Conservation (phyloP, 2,329 filamentous ascomycete genomes). For the Paecilomyces fulvus region DNA sequence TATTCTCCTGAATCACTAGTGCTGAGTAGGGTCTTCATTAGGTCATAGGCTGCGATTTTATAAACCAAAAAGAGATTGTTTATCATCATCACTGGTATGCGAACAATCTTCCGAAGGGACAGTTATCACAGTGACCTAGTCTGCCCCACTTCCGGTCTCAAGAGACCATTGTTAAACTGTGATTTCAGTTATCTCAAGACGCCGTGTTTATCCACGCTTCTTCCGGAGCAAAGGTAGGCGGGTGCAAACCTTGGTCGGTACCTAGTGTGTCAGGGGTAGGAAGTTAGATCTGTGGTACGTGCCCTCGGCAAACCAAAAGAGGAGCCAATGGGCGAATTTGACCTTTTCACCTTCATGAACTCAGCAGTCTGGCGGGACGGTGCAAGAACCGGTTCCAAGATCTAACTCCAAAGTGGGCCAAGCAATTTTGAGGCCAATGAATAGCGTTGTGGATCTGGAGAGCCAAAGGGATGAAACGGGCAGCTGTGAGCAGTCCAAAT, state of each 20-base stretch:
- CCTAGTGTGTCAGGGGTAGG: not conserved
- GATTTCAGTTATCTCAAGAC: not conserved
- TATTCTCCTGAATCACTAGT: not conserved
- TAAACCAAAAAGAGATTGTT: not conserved
- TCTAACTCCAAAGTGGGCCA: not conserved
- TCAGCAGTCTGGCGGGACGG: not conserved
- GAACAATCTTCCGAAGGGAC: not conserved
- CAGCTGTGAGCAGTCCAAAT: not conserved
- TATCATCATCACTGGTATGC: not conserved
- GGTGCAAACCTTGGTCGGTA: not conserved
- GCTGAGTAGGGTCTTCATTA: not conserved
- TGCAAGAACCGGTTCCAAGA: not conserved
- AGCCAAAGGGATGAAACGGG: not conserved
- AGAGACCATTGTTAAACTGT: not conserved
- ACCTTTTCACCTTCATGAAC: not conserved
- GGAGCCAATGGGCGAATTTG: not conserved
- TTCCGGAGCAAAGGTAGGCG: not conserved
- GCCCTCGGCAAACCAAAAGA: not conserved
- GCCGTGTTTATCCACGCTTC: not conserved
- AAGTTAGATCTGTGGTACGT: not conserved
- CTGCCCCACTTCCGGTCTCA: not conserved
- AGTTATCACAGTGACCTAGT: not conserved
- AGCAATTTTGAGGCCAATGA: not conserved
- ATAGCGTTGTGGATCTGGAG: not conserved
- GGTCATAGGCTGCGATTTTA: not conserved